phyloP scores from a whole-genome alignment of 2,329 filamentous ascomycete species.

The Fusarium sororula region DNA sequence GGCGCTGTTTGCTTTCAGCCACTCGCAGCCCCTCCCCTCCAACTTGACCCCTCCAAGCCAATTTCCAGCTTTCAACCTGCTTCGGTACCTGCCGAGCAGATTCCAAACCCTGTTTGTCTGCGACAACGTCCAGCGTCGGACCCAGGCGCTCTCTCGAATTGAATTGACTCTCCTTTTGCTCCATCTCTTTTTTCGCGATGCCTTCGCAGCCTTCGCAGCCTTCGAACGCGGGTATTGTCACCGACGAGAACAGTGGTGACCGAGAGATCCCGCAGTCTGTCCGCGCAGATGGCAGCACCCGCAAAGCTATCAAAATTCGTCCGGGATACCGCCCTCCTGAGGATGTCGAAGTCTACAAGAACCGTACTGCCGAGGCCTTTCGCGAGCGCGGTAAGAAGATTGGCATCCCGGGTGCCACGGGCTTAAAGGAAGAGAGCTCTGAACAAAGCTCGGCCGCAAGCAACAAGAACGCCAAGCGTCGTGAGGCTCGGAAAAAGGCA shows the following conservation, averaged over 20 bases:
- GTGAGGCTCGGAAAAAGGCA: conserved; percentile 65
- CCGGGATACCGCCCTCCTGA: conserved; percentile 95
- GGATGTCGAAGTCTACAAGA: conserved; percentile 96
- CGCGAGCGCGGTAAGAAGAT: conserved; percentile 74
- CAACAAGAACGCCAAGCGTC: conserved; percentile 88
- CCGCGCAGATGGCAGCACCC: conserved; percentile 87
- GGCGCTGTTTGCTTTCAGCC: conserved; percentile 4
- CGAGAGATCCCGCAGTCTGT: conserved; percentile 89
- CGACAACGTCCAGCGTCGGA: conserved; percentile 2
- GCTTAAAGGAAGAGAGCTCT: conserved; percentile 59
- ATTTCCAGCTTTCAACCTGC: conserved; percentile 11
- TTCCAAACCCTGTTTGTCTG: conserved; percentile 10
- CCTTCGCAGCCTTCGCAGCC: conserved; percentile 61
- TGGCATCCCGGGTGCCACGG: conserved; percentile 76
- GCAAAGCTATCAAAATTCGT: conserved; percentile 92
- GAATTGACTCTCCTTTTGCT: not conserved
- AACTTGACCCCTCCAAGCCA: conserved; percentile 22
- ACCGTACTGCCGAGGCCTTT: conserved; percentile 85
- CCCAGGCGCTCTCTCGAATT: not conserved
- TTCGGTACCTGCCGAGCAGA: conserved; percentile 31
- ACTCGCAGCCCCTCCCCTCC: conserved; percentile 22
- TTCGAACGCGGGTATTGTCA: conserved; percentile 78
- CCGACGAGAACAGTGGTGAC: conserved; percentile 77
- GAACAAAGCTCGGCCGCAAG: conserved; percentile 61
- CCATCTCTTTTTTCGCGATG: conserved; percentile 46